phyloP scores from a whole-genome alignment of 805 yeast genomes.

The Barnettozyma wickerhamii region DNA sequence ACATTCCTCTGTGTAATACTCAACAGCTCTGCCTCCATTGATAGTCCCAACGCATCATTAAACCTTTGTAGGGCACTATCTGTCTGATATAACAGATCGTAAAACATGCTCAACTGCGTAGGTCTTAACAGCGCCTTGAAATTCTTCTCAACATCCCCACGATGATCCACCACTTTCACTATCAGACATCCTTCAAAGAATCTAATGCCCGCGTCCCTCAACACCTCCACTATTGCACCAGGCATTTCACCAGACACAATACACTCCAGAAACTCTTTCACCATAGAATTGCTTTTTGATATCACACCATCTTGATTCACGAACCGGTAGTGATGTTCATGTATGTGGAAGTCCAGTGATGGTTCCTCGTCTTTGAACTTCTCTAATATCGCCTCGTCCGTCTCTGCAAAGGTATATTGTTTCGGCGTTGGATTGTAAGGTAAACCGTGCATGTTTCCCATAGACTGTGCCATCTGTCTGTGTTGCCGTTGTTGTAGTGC shows the following conservation, averaged over 20 bases:
- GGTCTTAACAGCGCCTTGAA: conserved; percentile 78
- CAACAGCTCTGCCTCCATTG: conserved; percentile 84
- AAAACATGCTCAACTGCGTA: conserved; percentile 74
- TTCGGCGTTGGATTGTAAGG: conserved; percentile 31
- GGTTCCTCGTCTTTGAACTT: conserved; percentile 78
- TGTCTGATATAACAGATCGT: conserved; percentile 79
- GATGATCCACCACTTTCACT: conserved; percentile 81
- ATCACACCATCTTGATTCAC: conserved; percentile 88
- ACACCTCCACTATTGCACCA: conserved; percentile 81
- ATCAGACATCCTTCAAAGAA: conserved; percentile 90
- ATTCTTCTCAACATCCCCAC: conserved; percentile 43
- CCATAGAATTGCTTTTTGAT: conserved; percentile 72
- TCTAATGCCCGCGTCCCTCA: conserved; percentile 79
- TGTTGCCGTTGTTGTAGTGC: conserved; percentile 21
- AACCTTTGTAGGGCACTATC: conserved; percentile 66
- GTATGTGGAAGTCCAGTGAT: conserved; percentile 83
- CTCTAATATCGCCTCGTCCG: conserved; percentile 65
- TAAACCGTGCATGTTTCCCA: conserved; percentile 26
- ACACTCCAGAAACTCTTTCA: conserved; percentile 74
- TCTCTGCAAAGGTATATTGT: conserved; percentile 58
- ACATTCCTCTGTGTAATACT: conserved; percentile 74
- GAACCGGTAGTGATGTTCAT: conserved; percentile 86
- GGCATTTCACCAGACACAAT: conserved; percentile 83
- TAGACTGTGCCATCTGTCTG: conserved; percentile 24
- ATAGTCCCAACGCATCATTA: conserved; percentile 72